These are phyloP conservation scores for Cytospora chrysosperma DNA, from an alignment of 2,329 filamentous ascomycete genomes.

Conservation along the genomic window DNA sequence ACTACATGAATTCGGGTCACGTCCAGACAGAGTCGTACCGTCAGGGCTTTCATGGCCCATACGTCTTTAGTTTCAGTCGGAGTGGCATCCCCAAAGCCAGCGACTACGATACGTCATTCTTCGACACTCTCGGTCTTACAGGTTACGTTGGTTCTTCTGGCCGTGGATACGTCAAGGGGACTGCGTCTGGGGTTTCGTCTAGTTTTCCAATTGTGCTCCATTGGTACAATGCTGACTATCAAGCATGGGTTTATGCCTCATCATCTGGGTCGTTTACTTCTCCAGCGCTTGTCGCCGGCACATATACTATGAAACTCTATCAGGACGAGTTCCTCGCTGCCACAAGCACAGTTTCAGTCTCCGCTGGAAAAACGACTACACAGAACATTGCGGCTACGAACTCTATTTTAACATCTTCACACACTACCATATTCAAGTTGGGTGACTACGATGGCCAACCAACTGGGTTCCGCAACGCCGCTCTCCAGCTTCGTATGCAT, in stretches of 20 bases:
- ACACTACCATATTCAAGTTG: slow-evolving; percentile 60
- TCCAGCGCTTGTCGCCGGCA: slow-evolving; percentile 58
- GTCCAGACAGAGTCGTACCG: slow-evolving; percentile 54
- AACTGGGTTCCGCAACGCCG: slow-evolving; percentile 64
- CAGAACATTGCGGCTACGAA: slow-evolving; percentile 52
- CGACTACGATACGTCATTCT: slow-evolving; percentile 54
- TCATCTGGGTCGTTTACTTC: slow-evolving; percentile 50
- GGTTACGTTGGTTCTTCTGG: slow-evolving; percentile 50
- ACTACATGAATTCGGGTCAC: slow-evolving; percentile 61
- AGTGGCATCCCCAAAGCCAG: slow-evolving; percentile 45
- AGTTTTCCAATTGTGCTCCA: slow-evolving; percentile 54
- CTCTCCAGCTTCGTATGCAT: slow-evolving; percentile 67
- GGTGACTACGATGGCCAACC: slow-evolving; percentile 66
- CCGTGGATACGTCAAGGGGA: slow-evolving; percentile 54
- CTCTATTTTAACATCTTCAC: slow-evolving; percentile 43
- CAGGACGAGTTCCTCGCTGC: slow-evolving; percentile 58
- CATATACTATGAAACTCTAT: slow-evolving; percentile 61
- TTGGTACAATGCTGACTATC: slow-evolving; percentile 54
- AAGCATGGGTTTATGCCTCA: slow-evolving; percentile 57
- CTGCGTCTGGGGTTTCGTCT: slow-evolving; percentile 49
- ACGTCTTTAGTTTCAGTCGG: slow-evolving; percentile 55
- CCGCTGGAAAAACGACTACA: slow-evolving; percentile 48
- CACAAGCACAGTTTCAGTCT: slow-evolving; percentile 48
- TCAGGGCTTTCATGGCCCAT: slow-evolving; percentile 59
- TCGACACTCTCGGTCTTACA: slow-evolving; percentile 49